Evolutionary conservation across 2,329 filamentous ascomycete genomes (phyloP).

Genomic region (Penicillium fuscoglaucum): DNA sequence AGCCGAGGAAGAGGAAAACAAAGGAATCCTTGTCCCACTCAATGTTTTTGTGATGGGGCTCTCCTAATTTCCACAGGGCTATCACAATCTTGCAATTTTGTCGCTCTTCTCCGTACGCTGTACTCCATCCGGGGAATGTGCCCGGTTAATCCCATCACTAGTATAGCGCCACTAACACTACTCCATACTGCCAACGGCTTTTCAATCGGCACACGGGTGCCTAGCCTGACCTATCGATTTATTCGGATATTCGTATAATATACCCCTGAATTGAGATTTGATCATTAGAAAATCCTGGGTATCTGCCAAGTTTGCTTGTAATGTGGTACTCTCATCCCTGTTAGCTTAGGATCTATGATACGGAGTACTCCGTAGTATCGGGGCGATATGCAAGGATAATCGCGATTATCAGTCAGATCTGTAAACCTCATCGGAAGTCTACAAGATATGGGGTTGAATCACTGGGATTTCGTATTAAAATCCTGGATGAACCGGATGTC

Average conservation of each 20-base stretch:
- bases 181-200: not conserved
- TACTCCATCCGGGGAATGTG: not conserved
- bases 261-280: not conserved
- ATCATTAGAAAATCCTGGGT: too few species aligned
- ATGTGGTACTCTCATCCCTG: not conserved
- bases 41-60: conserved; percentile 3
- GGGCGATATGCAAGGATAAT: not conserved
- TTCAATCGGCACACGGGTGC: not conserved
- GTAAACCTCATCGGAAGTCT: not conserved
- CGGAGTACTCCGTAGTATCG: not conserved
- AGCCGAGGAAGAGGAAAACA: not conserved
- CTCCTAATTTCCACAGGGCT: conserved; percentile 5
- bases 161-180: conserved; percentile 1
- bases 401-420: not conserved
- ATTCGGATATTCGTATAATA: not conserved
- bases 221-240: conserved; percentile 1
- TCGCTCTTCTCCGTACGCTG: not conserved
- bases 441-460: not conserved
- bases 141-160: not conserved
- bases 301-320: not conserved
- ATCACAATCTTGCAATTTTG: conserved; percentile 4
- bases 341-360: not conserved
- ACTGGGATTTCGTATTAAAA: not conserved
- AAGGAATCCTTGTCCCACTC: not conserved
- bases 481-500: not conserved